A percentile compares a stretch with the other conserved stretches of the same genome.
phyloP scores from a whole-genome alignment of 176 grass and related monocot species.

The Carex parvula region DNA sequence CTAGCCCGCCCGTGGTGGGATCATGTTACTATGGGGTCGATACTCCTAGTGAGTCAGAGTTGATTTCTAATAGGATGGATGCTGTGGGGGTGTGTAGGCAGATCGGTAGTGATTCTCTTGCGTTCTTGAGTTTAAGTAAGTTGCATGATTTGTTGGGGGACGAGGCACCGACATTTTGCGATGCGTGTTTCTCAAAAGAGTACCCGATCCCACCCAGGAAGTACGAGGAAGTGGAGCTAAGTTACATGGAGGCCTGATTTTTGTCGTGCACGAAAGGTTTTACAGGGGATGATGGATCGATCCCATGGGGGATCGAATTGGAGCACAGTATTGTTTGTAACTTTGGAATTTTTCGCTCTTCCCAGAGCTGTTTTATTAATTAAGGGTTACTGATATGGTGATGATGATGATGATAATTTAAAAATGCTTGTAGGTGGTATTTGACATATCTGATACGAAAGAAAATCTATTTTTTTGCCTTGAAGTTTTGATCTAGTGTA shows the following conservation, averaged over 20 bases:
- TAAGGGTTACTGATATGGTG: not conserved
- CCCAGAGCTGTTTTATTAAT: not conserved
- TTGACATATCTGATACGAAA: slow-evolving; percentile 13
- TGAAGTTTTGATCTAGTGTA: slow-evolving; percentile 2
- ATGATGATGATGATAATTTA: slow-evolving; percentile 1
- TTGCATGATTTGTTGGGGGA: slow-evolving; percentile 57
- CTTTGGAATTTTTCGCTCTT: not conserved
- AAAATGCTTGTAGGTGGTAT: not conserved
- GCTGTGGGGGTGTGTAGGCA: slow-evolving; percentile 46
- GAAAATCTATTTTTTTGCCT: not conserved
- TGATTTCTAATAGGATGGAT: slow-evolving; percentile 79
- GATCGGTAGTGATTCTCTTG: slow-evolving; percentile 82
- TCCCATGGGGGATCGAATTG: not conserved
- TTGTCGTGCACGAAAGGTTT: not conserved
- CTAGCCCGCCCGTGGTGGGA: slow-evolving; percentile 77
- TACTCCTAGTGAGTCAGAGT: slow-evolving; percentile 68
- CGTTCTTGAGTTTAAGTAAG: slow-evolving; percentile 72
- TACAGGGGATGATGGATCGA: not conserved
- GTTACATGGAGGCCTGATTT: slow-evolving; percentile 28
- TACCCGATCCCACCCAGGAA: slow-evolving; percentile 56
- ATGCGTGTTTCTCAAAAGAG: slow-evolving; percentile 71
- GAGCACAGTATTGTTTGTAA: slow-evolving; percentile 17
- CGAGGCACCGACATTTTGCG: slow-evolving; percentile 60
- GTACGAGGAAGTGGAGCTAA: slow-evolving; percentile 31
- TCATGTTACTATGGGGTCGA: slow-evolving; percentile 91